Evolutionary conservation across 2,329 filamentous ascomycete species (phyloP), one percentile per base, ranked within the genome.

Genomic region (Cucurbitaria berberidis): DNA sequence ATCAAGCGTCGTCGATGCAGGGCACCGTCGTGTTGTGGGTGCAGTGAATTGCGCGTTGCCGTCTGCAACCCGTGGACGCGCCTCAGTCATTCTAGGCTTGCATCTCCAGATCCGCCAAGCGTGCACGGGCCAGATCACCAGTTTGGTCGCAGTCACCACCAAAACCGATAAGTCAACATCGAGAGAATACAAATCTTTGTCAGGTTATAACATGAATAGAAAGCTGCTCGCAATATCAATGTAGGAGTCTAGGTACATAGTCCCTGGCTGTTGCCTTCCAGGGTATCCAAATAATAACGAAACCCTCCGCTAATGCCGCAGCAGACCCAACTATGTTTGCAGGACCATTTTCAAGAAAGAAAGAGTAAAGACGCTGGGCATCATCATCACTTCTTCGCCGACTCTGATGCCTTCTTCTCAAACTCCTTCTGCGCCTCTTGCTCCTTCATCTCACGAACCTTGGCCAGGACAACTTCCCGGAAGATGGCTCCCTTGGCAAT

Each of bases 381-480:
- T 32, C 30, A 50, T 35, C 57, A 47, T 55, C 50, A 57, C 57
- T 70, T 71, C 59, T 67, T 69, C 30, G 59, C 53, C 24, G 59
- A 52, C 49, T 72, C 66, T 18, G 78, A 74, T 6, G 80, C 80
- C 51, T 79, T 87, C 80, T 75, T 86, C 80, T 77, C 90, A 74
- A 84, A 76, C 74, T 88, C 87, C 64, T 89, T 82, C 27, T 84
- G 85, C 71, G 93, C 87, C 72, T 96, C 89, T 67, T 93, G 85
- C 64, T 91, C 89, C 82, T 96, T 96, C 84, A 91, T 89, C 76
- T 96, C 93, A 55, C 89, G 86, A 40, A 96, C 91, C 80, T 97
- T 98, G 61, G 93, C 93, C 52, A 96, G 81, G 13, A 97, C 93
- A 11, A 98, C 90, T 76, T 97, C 93, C 66, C 90, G 86, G 85